Base-by-base conservation (phyloP, 192 early-diverging fungal genomes). In the Gamsiella multidivaricata region DNA sequence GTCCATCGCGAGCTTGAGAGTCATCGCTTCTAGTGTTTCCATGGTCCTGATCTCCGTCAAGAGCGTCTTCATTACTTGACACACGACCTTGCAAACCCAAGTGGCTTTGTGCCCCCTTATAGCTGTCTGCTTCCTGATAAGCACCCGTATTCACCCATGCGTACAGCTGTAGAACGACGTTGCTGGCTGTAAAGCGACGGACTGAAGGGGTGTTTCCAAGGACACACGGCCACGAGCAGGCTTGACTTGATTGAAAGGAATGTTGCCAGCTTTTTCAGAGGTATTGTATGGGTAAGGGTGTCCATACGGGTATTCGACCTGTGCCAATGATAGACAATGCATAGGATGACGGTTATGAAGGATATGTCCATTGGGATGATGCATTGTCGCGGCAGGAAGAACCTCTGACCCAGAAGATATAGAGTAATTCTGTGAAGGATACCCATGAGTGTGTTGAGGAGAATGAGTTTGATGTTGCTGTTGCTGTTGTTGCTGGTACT, bases 261-360 rank as follows among this genome's bases (percentile, higher is more conserved):
- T 42, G 26, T 10, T n/a, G 11, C 6, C 46, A 1, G 64, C 17
- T n/a, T 31, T 29, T 15, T 3, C 33, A 0, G 53, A 4, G 34
- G 39, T 17, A 22, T 22, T 54, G 29, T 34, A 55, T 8, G 41
- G 42, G n/a, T 55, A 55, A 46, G 41, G 39, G 10, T 65, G 25
- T 11, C 39, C 53, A 46, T 55, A 55, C 17, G 36, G 8, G n/a
- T 65, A 65, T 0, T n/a, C 53, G 4, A 42, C 29, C 10, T 42
- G 7, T 32, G 34, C 53, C 59, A 55, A 22, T n/a, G 42, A 34
- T 18, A 55, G 51, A 7, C 59, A 50, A 28, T 55, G 26, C 52
- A 66, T 56, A 3, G 41, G 54, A 23, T 68, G 65, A 5, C 55
- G 54, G 12, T 49, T 29, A 15, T 68, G 65, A 1, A 68, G 43